These are phyloP conservation scores for Petunia hybrid DNA, from an alignment of 305 asterid genomes.

Conservation along the genomic window DNA sequence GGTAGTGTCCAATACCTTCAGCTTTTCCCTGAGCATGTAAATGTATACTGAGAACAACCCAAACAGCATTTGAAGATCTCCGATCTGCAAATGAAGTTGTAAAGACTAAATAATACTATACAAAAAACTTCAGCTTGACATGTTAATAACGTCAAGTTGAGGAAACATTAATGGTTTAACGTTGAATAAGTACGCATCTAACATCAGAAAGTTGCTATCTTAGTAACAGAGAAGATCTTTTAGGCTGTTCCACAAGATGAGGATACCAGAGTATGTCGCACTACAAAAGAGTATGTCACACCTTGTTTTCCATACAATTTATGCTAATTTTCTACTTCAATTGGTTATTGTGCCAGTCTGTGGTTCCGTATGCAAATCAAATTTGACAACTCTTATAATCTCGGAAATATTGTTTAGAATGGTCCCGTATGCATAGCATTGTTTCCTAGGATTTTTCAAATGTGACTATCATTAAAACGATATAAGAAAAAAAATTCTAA, in stretches of 20 bases:
- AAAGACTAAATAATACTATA: not conserved
- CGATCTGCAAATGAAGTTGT: constrained; percentile 57
- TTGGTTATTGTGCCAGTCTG: constrained; percentile 43
- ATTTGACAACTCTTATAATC: constrained; percentile 84
- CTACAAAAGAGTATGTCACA: not conserved
- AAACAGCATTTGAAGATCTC: constrained; percentile 75
- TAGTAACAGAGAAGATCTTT: not conserved
- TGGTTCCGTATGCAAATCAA: constrained; percentile 88
- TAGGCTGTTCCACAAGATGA: not conserved
- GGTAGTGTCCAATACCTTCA: constrained; percentile 64
- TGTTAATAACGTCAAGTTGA: not conserved
- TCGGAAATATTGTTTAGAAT: constrained; percentile 75
- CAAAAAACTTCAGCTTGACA: not conserved
- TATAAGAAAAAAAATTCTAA: not conserved
- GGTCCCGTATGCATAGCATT: constrained; percentile 85
- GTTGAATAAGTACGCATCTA: constrained; percentile 7
- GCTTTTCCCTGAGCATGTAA: constrained; percentile 63
- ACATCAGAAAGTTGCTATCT: not conserved
- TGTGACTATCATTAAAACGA: not conserved
- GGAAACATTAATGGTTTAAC: not conserved
- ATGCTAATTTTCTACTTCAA: not conserved
- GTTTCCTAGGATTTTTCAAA: constrained; percentile 65
- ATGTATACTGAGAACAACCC: constrained; percentile 67
- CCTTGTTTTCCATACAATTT: not conserved
- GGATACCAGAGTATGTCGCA: not conserved